Percentiles rank a stretch among this genome's conserved stretches.
phyloP scores from a whole-genome alignment of 495 filamentous ascomycete genomes.

The Friedmanniomyces simplex region DNA sequence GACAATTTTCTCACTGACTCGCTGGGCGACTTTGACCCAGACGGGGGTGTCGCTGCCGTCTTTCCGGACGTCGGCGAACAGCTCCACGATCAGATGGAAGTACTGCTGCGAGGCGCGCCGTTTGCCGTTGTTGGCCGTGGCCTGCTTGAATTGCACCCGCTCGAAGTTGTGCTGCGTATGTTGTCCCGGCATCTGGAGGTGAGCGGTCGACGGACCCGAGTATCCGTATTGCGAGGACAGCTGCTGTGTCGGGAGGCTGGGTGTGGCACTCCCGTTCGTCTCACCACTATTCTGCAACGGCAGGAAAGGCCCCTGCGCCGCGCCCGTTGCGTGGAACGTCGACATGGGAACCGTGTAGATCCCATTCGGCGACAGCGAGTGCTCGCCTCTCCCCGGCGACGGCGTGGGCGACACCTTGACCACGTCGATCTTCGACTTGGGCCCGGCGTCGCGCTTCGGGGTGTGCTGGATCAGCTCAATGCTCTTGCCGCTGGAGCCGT shows the following conservation, averaged over 20 bases:
- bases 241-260: background rate
- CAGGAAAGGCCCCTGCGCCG: slow-evolving; percentile 14
- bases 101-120: slow-evolving; percentile 85
- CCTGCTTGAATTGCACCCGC: slow-evolving; percentile 91
- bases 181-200: slow-evolving; percentile 2
- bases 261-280: background rate
- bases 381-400: slow-evolving; percentile 30
- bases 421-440: slow-evolving; percentile 65
- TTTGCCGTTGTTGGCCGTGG: slow-evolving; percentile 94
- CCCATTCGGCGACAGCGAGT: slow-evolving; percentile 12
- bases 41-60: slow-evolving; percentile 26
- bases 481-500: slow-evolving; percentile 61
- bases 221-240: background rate
- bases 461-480: slow-evolving; percentile 92
- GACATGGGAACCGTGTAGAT: slow-evolving; percentile 12
- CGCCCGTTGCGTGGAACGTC: slow-evolving; percentile 23
- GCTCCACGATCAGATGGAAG: slow-evolving; percentile 83
- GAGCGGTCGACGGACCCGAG: background rate
- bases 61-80: slow-evolving; percentile 61
- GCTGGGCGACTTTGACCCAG: slow-evolving; percentile 70
- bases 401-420: slow-evolving; percentile 59
- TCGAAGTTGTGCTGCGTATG: slow-evolving; percentile 54
- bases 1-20: slow-evolving; percentile 77
- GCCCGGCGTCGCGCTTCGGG: slow-evolving; percentile 88
- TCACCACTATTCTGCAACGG: slow-evolving; percentile 17